phyloP scores from a whole-genome alignment of 345 rosid species.

The Trapa incisa region DNA sequence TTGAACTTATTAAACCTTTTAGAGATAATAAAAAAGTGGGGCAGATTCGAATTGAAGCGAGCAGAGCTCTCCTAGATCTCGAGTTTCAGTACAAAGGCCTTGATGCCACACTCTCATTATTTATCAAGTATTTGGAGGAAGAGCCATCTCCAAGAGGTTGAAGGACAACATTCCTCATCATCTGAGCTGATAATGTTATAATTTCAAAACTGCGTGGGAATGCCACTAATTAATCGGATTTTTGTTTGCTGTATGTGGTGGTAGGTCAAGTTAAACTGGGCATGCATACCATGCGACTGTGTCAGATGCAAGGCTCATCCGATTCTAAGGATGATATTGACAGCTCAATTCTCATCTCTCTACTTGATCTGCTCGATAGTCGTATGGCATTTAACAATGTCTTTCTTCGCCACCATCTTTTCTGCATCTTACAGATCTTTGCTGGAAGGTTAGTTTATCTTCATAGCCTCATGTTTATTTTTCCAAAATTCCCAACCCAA shows the following conservation, averaged over 20 bases:
- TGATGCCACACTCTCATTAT: conserved; percentile 55
- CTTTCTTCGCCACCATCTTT: conserved; percentile 67
- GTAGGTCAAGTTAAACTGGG: conserved; percentile 86
- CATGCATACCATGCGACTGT: conserved; percentile 65
- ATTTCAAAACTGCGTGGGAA: background rate
- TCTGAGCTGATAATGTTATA: background rate
- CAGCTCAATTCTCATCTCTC: conserved; percentile 36
- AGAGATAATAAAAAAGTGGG: conserved; percentile 41
- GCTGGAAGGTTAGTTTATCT: conserved; percentile 55
- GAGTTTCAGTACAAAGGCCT: conserved; percentile 80
- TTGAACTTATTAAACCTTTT: conserved; percentile 66
- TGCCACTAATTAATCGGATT: background rate
- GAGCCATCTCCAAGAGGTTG: conserved; percentile 85
- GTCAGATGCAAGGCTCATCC: conserved; percentile 48
- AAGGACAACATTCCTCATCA: background rate
- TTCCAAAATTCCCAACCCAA: too few relatives aligned
- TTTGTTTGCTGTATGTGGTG: conserved; percentile 4
- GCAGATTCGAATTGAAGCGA: conserved; percentile 80
- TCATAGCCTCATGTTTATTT: background rate
- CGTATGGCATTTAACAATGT: conserved; percentile 58
- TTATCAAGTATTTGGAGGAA: conserved; percentile 55
- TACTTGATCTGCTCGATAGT: conserved; percentile 69
- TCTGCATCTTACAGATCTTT: conserved; percentile 72
- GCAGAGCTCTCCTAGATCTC: conserved; percentile 82
- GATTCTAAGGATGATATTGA: conserved; percentile 34